phyloP scores from a whole-genome alignment of 1,284 basidiomycete species.

The Ceratobasidium sp. region DNA sequence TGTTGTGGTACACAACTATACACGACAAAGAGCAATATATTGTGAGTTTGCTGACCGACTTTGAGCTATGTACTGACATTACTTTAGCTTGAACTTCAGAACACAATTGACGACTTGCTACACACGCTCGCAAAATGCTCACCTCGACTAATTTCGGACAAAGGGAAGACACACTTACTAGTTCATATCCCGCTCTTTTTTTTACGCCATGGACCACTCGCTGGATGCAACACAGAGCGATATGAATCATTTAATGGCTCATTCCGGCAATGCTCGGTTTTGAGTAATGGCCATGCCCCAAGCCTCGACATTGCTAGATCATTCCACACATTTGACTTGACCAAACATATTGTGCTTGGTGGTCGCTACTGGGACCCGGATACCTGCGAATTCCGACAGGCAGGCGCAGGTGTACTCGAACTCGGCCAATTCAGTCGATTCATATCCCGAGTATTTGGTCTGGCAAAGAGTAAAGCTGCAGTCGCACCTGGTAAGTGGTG shows the following conservation, averaged over 20 bases:
- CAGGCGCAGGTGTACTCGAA: background rate
- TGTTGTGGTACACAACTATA: slow-evolving; percentile 51
- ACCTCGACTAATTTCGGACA: slow-evolving; percentile 51
- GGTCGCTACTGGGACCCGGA: background rate
- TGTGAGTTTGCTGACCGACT: slow-evolving; percentile 36
- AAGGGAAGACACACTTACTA: slow-evolving; percentile 54
- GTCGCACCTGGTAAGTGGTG: too few relatives aligned
- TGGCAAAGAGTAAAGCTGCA: background rate
- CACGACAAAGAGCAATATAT: slow-evolving; percentile 46
- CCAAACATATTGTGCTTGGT: background rate
- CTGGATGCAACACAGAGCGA: slow-evolving; percentile 52
- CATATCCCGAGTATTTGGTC: background rate
- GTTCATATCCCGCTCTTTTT: slow-evolving; percentile 53
- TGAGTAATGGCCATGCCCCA: slow-evolving; percentile 54
- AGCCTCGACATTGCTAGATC: slow-evolving; percentile 54
- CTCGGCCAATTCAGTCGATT: background rate
- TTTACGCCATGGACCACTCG: slow-evolving; percentile 51
- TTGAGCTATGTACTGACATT: too few relatives aligned
- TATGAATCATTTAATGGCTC: slow-evolving; percentile 55
- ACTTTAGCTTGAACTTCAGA: slow-evolving; percentile 50
- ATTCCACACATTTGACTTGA: slow-evolving; percentile 43
- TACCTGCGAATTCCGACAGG: background rate
- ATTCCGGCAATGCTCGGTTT: slow-evolving; percentile 52
- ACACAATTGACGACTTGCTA: slow-evolving; percentile 52
- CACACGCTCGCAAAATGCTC: slow-evolving; percentile 50